phyloP scores from a whole-genome alignment of 2,329 filamentous ascomycete species.

The Trichocomaceae sp. region DNA sequence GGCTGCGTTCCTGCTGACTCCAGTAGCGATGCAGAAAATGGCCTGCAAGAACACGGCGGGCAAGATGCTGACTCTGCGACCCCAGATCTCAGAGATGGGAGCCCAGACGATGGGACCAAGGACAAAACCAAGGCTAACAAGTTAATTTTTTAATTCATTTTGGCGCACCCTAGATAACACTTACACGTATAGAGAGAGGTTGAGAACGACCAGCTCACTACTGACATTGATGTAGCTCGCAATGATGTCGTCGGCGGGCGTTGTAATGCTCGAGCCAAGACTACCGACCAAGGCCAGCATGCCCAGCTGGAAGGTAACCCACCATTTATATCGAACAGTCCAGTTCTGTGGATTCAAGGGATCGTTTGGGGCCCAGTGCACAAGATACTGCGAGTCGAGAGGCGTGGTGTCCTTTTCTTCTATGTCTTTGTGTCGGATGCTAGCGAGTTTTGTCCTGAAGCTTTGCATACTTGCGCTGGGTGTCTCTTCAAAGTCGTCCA shows the following conservation, averaged over 20 bases:
- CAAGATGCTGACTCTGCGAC: conserved; percentile 40
- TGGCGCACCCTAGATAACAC: neutral
- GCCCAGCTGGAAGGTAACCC: conserved; percentile 45
- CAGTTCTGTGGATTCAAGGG: conserved; percentile 45
- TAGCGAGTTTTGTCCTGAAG: neutral
- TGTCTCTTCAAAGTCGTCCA: neutral
- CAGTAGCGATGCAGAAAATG: conserved; percentile 44
- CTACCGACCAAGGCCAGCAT: conserved; percentile 47
- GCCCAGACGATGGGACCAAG: neutral
- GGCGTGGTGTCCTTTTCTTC: conserved; percentile 7
- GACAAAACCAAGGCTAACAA: conserved; percentile 1
- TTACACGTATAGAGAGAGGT: conserved; percentile 12
- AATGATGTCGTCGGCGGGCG: conserved; percentile 42
- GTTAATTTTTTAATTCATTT: neutral
- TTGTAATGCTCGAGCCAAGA: conserved; percentile 47
- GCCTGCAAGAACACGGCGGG: conserved; percentile 38
- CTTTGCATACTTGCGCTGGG: neutral
- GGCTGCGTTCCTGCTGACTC: conserved; percentile 31
- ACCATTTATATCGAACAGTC: conserved; percentile 38
- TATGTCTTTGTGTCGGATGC: neutral
- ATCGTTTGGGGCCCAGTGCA: conserved; percentile 23
- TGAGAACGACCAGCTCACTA: conserved; percentile 5
- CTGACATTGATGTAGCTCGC: conserved; percentile 32
- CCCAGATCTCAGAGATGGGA: conserved; percentile 23
- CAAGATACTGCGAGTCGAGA: conserved; percentile 7